A percentile compares a stretch with the other conserved stretches of the same genome.
phyloP scores from a whole-genome alignment of 805 yeast genomes.

The Candida nitratophila region DNA sequence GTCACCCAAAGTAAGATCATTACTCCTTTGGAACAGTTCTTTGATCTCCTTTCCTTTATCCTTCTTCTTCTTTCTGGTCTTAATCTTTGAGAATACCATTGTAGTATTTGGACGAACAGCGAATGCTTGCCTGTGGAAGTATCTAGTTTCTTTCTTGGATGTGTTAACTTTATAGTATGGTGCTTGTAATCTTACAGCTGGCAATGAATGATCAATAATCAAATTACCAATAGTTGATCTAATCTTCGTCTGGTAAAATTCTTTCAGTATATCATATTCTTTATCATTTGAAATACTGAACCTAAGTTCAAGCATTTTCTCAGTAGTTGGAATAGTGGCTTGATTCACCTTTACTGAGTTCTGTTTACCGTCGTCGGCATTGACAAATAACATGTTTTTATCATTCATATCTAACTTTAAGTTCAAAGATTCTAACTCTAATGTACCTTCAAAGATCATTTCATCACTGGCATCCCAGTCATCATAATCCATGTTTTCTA shows the following conservation, averaged over 20 bases:
- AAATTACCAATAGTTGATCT: conserved; percentile 89
- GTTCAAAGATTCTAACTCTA: conserved; percentile 26
- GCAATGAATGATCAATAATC: conserved; percentile 84
- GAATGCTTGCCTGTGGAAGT: conserved; percentile 76
- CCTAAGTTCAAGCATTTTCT: conserved; percentile 46
- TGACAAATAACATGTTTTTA: conserved; percentile 56
- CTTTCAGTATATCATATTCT: conserved; percentile 74
- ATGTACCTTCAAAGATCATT: conserved; percentile 65
- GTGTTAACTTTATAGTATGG: conserved; percentile 84
- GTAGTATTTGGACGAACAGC: conserved; percentile 70
- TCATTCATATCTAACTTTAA: conserved; percentile 80
- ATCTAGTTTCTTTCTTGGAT: conserved; percentile 59
- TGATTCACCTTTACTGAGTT: conserved; percentile 1
- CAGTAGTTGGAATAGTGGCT: conserved; percentile 46
- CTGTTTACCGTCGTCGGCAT: background rate
- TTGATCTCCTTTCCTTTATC: conserved; percentile 78
- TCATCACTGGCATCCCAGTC: conserved; percentile 55
- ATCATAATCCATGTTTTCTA: conserved; percentile 31
- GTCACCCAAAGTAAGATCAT: conserved; percentile 81
- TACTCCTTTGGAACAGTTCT: conserved; percentile 63
- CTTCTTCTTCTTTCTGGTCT: conserved; percentile 76
- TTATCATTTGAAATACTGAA: conserved; percentile 86
- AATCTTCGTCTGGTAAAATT: conserved; percentile 84
- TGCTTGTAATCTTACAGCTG: conserved; percentile 79
- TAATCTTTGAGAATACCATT: conserved; percentile 68